These are phyloP conservation scores for Saccharomyces hybrid DNA, from an alignment of 1,139 yeast genomes.

Conservation along the genomic window DNA sequence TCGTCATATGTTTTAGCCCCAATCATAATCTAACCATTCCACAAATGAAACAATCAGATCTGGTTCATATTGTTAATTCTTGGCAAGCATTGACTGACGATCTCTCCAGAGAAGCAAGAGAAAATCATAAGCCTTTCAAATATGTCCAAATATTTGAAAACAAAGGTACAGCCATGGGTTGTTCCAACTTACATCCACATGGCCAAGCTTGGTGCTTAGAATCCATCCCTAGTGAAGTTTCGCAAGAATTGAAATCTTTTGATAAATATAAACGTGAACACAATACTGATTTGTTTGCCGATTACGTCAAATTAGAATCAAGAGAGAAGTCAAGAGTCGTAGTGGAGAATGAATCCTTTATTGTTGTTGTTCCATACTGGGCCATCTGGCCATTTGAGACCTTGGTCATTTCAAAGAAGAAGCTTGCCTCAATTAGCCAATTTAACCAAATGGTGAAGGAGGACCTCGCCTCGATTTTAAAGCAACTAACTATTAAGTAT, in stretches of 20 bases:
- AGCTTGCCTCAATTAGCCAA: conserved; percentile 45
- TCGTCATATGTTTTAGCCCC: conserved; percentile 70
- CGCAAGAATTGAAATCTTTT: conserved; percentile 47
- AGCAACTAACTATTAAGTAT: conserved; percentile 53
- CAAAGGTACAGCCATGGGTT: conserved; percentile 76
- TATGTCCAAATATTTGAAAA: conserved; percentile 72
- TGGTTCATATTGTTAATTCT: conserved; percentile 44
- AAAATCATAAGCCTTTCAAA: conserved; percentile 41
- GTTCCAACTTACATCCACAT: conserved; percentile 77
- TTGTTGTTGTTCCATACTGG: conserved; percentile 77
- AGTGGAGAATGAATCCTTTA: conserved; percentile 51
- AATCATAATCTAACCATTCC: conserved; percentile 62
- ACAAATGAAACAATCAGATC: conserved; percentile 42
- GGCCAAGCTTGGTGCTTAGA: conserved; percentile 76
- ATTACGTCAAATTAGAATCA: conserved; percentile 55
- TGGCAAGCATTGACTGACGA: conserved; percentile 52
- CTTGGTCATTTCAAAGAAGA: conserved; percentile 49
- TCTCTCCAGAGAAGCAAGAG: conserved; percentile 34
- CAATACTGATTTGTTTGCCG: conserved; percentile 49
- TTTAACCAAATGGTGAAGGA: conserved; percentile 42
- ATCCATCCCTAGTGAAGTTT: conserved; percentile 61
- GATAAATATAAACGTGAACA: conserved; percentile 40
- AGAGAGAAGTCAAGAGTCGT: conserved; percentile 47
- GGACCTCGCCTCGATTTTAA: conserved; percentile 52
- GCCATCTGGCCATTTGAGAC: conserved; percentile 81